Base-by-base conservation (phyloP, 257 asterid species). In the Handroanthus guayacan region DNA sequence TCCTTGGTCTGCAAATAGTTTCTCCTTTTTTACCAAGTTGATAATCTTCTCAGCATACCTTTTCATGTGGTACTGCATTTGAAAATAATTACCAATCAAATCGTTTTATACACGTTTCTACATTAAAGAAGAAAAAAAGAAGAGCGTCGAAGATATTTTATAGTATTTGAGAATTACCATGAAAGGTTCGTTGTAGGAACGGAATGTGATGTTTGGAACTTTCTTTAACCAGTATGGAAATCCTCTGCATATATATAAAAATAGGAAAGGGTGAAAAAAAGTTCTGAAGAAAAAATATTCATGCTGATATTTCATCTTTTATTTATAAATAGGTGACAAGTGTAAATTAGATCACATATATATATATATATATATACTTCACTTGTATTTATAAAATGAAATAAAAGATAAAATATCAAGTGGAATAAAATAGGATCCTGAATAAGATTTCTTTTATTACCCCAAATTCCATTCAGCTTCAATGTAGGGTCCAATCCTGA, bases 381-480 rank as follows among this genome's bases (percentile, higher is more conserved):
- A n/a, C n/a, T n/a, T 48, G 4, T 7, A 7, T 43, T 8, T 13
- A 13, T 25, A 25, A 25, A 25, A 25, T 39, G 3, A 6, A 39
- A 39, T 39, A 39, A 6, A 39, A 6, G 44, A 39, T 39, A 0
- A 4, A 39, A 25, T 25, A 25, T 25, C 1, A 39, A 39, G 3
- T 39, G 1, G 6, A 3, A 4, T 6, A 39, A 39, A 14, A 18
- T 13, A 18, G 76, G 4, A 10, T 3, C 10, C 9, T 6, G 44
- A 2, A 9, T 37, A 3, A 17, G 55, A 9, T 18, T 16, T 5
- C 2, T n/a, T 6, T 4, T 16, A 13, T 18, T 85, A 93, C 98
- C 98, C 98, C 36, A 83, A 39, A 82, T 88, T 94, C 99, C 99
- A 92, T 87, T 95, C 99, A 6, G 97, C 96, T 81, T 95, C 99